Percentiles rank a stretch among this genome's conserved stretches.
These are phyloP conservation scores for Alternaria longipes DNA, from an alignment of 2,329 filamentous ascomycete species.

Conservation along the genomic window DNA sequence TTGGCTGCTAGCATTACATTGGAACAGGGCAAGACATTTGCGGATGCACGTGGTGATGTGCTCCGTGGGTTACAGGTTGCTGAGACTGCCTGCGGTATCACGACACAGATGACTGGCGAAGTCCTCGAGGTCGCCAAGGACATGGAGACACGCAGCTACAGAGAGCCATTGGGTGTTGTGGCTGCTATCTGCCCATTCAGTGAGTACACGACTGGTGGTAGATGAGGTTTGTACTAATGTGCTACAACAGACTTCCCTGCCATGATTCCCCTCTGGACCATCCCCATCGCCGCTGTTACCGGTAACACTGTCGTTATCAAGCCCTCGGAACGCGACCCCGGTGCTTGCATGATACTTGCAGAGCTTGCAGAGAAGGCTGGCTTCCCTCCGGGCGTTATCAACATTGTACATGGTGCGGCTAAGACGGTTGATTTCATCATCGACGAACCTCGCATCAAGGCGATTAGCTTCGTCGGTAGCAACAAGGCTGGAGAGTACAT, in stretches of 20 bases:
- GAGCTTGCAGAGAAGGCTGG: conserved; percentile 82
- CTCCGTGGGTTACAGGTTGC: conserved; percentile 84
- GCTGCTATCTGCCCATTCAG: conserved; percentile 89
- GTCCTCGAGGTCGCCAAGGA: conserved; percentile 86
- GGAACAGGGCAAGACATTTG: conserved; percentile 89
- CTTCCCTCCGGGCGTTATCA: conserved; percentile 82
- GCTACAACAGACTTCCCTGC: conserved; percentile 76
- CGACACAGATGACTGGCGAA: conserved; percentile 83
- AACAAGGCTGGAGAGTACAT: conserved; percentile 93
- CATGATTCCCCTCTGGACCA: conserved; percentile 93
- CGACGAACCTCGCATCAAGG: conserved; percentile 85
- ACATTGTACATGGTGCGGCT: conserved; percentile 82
- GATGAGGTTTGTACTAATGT: conserved; percentile 31
- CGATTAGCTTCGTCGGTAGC: conserved; percentile 84
- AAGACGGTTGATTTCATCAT: conserved; percentile 87
- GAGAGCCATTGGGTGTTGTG: conserved; percentile 81
- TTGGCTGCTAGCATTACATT: conserved; percentile 85
- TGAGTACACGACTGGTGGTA: conserved; percentile 54
- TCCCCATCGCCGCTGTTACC: conserved; percentile 83
- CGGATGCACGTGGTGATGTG: conserved; percentile 83
- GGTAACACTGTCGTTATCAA: conserved; percentile 87
- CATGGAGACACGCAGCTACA: conserved; percentile 87
- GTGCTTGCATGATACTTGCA: conserved; percentile 84
- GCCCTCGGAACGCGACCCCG: conserved; percentile 85
- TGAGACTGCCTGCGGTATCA: conserved; percentile 81